Percentiles rank a stretch among this genome's conserved stretches.
These are phyloP conservation scores for Chaetomium globosum DNA, from an alignment of 2,329 filamentous ascomycete species.

Conservation along the genomic window DNA sequence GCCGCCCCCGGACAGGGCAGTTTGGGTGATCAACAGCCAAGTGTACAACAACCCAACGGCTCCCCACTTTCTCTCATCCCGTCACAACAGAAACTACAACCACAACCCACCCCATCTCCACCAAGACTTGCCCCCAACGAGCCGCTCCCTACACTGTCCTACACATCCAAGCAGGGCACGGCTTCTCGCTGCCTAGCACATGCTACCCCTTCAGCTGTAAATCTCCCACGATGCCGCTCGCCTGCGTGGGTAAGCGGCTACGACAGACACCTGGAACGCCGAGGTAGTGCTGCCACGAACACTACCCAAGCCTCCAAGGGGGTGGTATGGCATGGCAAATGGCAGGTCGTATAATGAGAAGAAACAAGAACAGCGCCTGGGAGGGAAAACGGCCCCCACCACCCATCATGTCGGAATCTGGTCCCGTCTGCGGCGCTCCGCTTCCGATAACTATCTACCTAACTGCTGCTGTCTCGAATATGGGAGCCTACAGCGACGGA, in stretches of 20 bases:
- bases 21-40: background rate
- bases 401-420: background rate
- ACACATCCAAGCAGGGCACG: background rate
- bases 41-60: background rate
- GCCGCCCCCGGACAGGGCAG: background rate
- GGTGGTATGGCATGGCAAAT: background rate
- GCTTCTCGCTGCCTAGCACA: slow-evolving; percentile 5
- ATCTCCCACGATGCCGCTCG: background rate
- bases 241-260: background rate
- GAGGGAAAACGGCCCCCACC: background rate
- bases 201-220: background rate
- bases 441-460: background rate
- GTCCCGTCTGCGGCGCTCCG: background rate
- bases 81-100: background rate
- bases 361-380: no score
- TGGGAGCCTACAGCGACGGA: slow-evolving; percentile 2
- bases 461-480: slow-evolving; percentile 1
- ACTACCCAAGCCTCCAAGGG: background rate
- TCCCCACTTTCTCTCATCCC: background rate
- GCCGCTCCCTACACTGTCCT: background rate
- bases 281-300: background rate
- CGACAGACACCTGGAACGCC: background rate
- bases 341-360: no score
- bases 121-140: background rate
- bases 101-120: background rate